Evolutionary conservation across 2,329 filamentous ascomycete genomes (phyloP).

Genomic region (Pseudogymnoascus sp.): DNA sequence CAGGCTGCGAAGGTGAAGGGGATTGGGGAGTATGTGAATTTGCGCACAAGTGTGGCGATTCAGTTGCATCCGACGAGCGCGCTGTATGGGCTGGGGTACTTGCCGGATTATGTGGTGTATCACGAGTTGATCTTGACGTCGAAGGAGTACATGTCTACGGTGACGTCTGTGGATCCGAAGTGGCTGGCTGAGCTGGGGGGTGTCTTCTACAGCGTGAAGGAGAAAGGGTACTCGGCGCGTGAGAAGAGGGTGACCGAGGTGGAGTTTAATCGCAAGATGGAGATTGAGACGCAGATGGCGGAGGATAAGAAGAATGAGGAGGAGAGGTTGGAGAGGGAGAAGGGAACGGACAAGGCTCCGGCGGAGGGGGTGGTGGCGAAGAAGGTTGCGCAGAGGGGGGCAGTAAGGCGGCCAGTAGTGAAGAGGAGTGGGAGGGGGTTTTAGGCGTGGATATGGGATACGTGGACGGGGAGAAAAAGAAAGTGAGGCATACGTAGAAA

Average conservation of each 20-base stretch:
- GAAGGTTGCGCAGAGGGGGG: constrained; percentile 56
- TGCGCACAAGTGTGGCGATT: constrained; percentile 88
- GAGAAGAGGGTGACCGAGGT: constrained; percentile 83
- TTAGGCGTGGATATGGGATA: too few relatives aligned
- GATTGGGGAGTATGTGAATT: constrained; percentile 94
- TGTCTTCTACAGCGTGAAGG: constrained; percentile 95
- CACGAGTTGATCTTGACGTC: constrained; percentile 95
- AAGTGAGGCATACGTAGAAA: too few relatives aligned
- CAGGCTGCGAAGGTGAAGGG: constrained; percentile 95
- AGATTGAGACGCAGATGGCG: constrained; percentile 89
- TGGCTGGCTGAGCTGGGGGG: constrained; percentile 96
- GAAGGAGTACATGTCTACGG: constrained; percentile 97
- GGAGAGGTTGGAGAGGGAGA: constrained; percentile 46
- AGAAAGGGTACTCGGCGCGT: constrained; percentile 87
- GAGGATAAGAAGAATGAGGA: constrained; percentile 70
- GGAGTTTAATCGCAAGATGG: constrained; percentile 88
- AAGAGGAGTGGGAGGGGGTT: constrained; percentile 50
- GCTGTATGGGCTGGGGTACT: constrained; percentile 84
- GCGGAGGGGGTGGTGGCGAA: constrained; percentile 38
- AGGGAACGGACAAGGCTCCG: constrained; percentile 42
- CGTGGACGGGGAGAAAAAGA: too few relatives aligned
- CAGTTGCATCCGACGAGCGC: constrained; percentile 92
- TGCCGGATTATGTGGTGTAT: constrained; percentile 96
- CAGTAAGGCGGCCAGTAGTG: constrained; percentile 54
- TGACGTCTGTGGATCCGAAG: constrained; percentile 91